phyloP scores from a whole-genome alignment of 140 eudicot species.

The Anethum foeniculum region DNA sequence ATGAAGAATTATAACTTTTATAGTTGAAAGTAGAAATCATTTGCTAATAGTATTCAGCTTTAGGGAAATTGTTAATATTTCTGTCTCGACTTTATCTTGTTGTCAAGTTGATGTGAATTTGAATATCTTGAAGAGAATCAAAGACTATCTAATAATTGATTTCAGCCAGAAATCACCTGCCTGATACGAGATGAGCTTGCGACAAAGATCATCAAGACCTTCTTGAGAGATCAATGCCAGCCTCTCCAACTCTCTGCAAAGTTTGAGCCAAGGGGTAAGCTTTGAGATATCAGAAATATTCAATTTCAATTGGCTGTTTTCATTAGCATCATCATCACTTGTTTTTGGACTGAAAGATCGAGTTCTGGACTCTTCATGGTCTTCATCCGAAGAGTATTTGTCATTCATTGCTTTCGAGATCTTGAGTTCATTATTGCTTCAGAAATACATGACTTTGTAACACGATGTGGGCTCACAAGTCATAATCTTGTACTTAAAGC shows the following conservation, averaged over 20 bases:
- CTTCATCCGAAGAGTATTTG: constrained; percentile 22
- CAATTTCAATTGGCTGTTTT: constrained; percentile 20
- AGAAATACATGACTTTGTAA: neutral
- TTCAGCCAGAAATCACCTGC: constrained; percentile 73
- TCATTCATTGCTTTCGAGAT: constrained; percentile 20
- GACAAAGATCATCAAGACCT: constrained; percentile 60
- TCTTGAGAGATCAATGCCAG: constrained; percentile 37
- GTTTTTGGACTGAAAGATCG: constrained; percentile 29
- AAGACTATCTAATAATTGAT: neutral
- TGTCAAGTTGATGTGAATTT: neutral
- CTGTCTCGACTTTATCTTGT: neutral
- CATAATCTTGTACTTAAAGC: neutral
- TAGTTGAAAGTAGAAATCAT: neutral
- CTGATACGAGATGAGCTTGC: constrained; percentile 47
- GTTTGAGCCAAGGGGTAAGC: constrained; percentile 36
- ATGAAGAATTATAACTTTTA: neutral
- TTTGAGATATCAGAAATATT: constrained; percentile 26
- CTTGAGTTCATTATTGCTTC: neutral
- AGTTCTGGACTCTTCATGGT: constrained; percentile 14
- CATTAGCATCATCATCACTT: constrained; percentile 22
- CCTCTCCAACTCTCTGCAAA: constrained; percentile 65
- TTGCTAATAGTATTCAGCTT: neutral
- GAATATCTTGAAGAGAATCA: neutral
- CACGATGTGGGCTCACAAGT: neutral
- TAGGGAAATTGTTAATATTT: neutral